These are phyloP conservation scores for Gossypioides kirkii DNA, from an alignment of 345 rosid species.

Conservation along the genomic window DNA sequence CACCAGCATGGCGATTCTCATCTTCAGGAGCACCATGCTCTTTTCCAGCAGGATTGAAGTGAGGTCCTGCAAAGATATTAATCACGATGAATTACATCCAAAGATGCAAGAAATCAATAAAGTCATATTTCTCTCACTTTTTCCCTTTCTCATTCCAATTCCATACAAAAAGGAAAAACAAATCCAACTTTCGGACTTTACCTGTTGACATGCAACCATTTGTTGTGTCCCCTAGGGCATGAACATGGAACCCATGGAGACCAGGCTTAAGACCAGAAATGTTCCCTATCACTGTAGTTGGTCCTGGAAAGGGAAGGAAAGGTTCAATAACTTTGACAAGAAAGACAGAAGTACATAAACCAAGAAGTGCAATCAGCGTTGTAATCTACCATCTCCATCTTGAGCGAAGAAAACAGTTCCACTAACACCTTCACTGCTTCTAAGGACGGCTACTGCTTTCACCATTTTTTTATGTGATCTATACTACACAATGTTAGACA, in stretches of 20 bases:
- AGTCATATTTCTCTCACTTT: neutral
- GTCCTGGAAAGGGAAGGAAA: conserved; percentile 32
- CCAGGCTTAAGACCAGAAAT: conserved; percentile 92
- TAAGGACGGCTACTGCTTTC: conserved; percentile 79
- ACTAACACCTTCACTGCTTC: conserved; percentile 62
- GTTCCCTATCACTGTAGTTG: conserved; percentile 71
- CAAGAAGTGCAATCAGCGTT: neutral
- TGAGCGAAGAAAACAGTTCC: conserved; percentile 78
- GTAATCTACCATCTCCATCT: conserved; percentile 65
- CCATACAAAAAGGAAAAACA: neutral
- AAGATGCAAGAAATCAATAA: neutral
- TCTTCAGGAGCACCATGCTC: conserved; percentile 93
- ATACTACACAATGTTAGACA: conserved; percentile 13
- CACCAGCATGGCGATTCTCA: conserved; percentile 89
- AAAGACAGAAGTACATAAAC: neutral
- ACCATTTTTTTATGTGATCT: conserved; percentile 87
- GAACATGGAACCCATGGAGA: conserved; percentile 92
- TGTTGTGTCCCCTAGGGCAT: conserved; percentile 95
- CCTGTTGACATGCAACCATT: conserved; percentile 99
- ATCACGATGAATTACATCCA: neutral
- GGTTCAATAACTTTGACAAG: neutral
- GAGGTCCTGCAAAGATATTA: conserved; percentile 58
- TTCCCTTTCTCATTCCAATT: neutral
- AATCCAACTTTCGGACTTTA: conserved; percentile 19
- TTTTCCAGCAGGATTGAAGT: conserved; percentile 78